phyloP scores from a whole-genome alignment of 768 basidiomycete genomes.

The Rubroboletus pulcherrimus region DNA sequence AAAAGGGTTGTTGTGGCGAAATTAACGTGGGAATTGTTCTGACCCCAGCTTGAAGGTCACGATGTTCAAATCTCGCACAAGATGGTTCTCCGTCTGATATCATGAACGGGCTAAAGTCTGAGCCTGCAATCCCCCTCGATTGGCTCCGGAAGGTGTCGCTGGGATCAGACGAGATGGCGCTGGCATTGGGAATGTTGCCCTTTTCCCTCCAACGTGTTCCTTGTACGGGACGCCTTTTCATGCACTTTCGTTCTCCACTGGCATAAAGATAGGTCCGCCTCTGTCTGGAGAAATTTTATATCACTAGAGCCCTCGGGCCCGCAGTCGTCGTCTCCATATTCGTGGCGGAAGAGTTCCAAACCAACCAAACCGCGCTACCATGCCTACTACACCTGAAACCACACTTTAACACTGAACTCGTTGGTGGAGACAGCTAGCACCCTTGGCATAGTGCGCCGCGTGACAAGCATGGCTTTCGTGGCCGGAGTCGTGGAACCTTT shows the following conservation, averaged over 20 bases:
- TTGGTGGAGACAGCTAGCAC: not conserved
- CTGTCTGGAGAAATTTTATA: not conserved
- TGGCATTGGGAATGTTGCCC: not conserved
- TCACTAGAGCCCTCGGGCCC: not conserved
- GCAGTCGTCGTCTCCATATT: not conserved
- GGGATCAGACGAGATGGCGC: slow-evolving; percentile 40
- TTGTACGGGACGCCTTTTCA: slow-evolving; percentile 5
- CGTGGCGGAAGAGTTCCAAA: not conserved
- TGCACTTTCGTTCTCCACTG: not conserved
- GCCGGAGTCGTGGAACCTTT: not conserved
- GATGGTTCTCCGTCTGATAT: slow-evolving; percentile 32
- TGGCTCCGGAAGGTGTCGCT: slow-evolving; percentile 55
- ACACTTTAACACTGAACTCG: not conserved
- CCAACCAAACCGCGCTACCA: not conserved
- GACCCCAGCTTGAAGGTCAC: slow-evolving; percentile 51
- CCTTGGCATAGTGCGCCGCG: not conserved
- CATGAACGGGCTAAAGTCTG: slow-evolving; percentile 79
- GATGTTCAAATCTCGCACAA: slow-evolving; percentile 57
- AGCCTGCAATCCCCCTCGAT: slow-evolving; percentile 60
- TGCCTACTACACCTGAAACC: not conserved
- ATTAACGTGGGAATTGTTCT: not conserved
- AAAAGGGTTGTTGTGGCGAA: too few species aligned
- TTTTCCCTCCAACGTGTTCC: slow-evolving; percentile 13
- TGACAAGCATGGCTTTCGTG: not conserved
- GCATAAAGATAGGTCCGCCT: not conserved